A percentile compares a stretch with the other conserved stretches of the same genome.
Evolutionary conservation across 805 yeast genomes (phyloP).

Genomic region (Priceomyces melissophilus): DNA sequence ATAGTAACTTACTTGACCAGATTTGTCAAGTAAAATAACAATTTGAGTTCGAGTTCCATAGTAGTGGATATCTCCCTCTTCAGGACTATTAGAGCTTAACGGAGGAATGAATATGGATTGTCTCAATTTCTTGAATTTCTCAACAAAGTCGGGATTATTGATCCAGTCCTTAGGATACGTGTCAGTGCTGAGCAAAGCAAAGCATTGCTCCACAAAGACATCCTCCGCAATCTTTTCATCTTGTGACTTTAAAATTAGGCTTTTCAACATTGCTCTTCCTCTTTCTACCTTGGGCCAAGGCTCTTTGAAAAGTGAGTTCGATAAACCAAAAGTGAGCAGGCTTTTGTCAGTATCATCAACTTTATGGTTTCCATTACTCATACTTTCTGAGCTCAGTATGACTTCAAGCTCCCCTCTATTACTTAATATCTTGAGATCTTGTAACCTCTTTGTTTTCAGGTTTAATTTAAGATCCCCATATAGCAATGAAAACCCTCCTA

Average conservation of each 20-base stretch:
- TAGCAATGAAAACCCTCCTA: slow-evolving; percentile 64
- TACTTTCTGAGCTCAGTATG: slow-evolving; percentile 21
- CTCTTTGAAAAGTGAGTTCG: slow-evolving; percentile 61
- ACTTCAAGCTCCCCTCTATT: slow-evolving; percentile 45
- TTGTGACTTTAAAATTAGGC: slow-evolving; percentile 17
- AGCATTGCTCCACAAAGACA: slow-evolving; percentile 47
- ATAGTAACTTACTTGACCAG: slow-evolving; percentile 51
- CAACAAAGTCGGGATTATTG: slow-evolving; percentile 11
- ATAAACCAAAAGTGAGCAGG: slow-evolving; percentile 51
- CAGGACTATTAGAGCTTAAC: slow-evolving; percentile 42
- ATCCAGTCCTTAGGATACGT: slow-evolving; percentile 27
- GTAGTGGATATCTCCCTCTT: slow-evolving; percentile 17
- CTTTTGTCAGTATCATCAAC: slow-evolving; percentile 17
- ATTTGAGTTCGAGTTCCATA: slow-evolving; percentile 93
- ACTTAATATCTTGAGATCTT: slow-evolving; percentile 45
- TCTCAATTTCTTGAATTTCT: slow-evolving; percentile 41
- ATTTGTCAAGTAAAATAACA: slow-evolving; percentile 55
- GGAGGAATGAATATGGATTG: slow-evolving; percentile 75
- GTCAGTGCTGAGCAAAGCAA: slow-evolving; percentile 48
- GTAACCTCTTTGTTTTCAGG: slow-evolving; percentile 17
- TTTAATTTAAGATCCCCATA: slow-evolving; percentile 46
- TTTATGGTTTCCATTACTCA: neutral
- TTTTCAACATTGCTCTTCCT: slow-evolving; percentile 39
- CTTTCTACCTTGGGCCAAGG: slow-evolving; percentile 73
- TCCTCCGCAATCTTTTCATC: slow-evolving; percentile 25